Evolutionary conservation across 331 rosid species (phyloP).

Genomic region (Ulmus americana): DNA sequence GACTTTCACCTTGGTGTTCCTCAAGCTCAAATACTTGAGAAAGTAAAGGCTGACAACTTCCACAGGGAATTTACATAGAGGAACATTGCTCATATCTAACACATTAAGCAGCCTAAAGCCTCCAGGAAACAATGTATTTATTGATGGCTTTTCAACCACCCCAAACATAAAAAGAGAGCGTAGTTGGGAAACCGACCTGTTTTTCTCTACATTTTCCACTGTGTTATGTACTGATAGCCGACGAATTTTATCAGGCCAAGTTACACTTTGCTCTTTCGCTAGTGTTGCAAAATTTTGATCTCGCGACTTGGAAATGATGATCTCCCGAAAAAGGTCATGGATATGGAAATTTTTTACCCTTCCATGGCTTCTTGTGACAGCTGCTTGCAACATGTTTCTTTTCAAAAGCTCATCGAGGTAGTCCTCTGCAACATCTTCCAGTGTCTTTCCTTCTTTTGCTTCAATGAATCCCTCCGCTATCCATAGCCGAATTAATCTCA

Average conservation of each 20-base stretch:
- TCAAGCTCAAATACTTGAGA: conserved; percentile 27
- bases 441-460: conserved; percentile 20
- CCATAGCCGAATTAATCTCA: conserved; percentile 22
- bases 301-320: conserved; percentile 4
- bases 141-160: conserved; percentile 6
- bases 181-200: conserved; percentile 17
- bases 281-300: conserved; percentile 17
- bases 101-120: conserved; percentile 23
- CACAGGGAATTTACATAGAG: conserved; percentile 11
- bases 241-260: conserved; percentile 16
- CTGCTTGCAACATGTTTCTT: conserved; percentile 23
- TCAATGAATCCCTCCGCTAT: conserved; percentile 32
- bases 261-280: neutral
- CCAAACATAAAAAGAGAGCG: conserved; percentile 27
- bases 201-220: conserved; percentile 4
- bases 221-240: conserved; percentile 22
- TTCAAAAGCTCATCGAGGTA: conserved; percentile 25
- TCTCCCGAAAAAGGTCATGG: conserved; percentile 26
- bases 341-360: conserved; percentile 13
- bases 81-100: conserved; percentile 11
- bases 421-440: conserved; percentile 31
- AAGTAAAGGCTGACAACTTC: conserved; percentile 13
- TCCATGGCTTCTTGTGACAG: conserved; percentile 3
- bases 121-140: neutral
- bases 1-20: conserved; percentile 21